These are phyloP conservation scores for Tuber melanosporum DNA, from an alignment of 495 filamentous ascomycete genomes.

Conservation along the genomic window DNA sequence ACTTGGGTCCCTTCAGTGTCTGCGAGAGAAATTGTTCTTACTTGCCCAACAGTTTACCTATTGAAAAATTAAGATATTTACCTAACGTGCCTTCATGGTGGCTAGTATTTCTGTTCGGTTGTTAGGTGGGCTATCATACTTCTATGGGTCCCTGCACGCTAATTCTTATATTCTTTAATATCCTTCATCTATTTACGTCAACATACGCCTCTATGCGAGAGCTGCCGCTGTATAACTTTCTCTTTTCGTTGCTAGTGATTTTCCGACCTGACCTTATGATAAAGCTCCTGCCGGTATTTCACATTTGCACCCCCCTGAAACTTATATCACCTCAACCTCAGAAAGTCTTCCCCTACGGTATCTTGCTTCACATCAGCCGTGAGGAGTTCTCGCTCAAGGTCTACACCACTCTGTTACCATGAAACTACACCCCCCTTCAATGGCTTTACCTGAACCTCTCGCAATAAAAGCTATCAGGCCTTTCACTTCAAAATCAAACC, in stretches of 20 bases:
- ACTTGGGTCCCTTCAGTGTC: neutral
- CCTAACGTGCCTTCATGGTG: neutral
- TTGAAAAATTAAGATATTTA: neutral
- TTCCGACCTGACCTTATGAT: neutral
- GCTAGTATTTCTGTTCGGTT: neutral
- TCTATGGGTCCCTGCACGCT: neutral
- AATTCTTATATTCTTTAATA: neutral
- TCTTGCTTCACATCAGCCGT: neutral
- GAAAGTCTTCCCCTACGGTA: neutral
- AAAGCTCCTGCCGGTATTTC: neutral
- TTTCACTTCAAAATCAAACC: neutral
- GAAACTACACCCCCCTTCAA: neutral
- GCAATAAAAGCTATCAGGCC: neutral
- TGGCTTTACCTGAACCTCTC: neutral
- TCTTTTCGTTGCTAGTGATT: neutral
- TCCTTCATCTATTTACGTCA: neutral
- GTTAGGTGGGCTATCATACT: neutral
- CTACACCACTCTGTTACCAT: neutral
- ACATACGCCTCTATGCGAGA: neutral
- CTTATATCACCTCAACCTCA: neutral
- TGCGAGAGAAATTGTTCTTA: neutral
- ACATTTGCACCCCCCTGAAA: neutral
- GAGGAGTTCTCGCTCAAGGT: neutral
- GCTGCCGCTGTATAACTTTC: neutral
- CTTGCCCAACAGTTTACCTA: neutral